These are phyloP conservation scores for Letharia lupina DNA, from an alignment of 495 filamentous ascomycete genomes.

Conservation along the genomic window DNA sequence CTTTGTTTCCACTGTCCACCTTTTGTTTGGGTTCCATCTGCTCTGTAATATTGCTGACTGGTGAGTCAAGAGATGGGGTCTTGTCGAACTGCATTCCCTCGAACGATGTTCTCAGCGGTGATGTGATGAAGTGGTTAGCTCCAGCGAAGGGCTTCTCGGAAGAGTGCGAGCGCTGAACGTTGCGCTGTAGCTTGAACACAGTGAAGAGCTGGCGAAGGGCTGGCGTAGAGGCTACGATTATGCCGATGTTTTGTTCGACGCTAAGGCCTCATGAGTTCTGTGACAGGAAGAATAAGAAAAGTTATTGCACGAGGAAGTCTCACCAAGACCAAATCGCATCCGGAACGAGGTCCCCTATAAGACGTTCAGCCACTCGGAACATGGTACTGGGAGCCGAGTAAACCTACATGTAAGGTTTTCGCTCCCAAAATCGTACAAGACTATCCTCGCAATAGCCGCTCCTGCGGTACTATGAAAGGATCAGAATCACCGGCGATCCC, in stretches of 20 bases:
- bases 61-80: background rate
- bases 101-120: background rate
- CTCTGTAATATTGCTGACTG: background rate
- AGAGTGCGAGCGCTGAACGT: background rate
- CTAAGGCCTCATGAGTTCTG: background rate
- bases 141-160: background rate
- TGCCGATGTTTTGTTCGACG: slow-evolving; percentile 12
- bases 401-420: background rate
- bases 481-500: background rate
- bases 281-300: too few relatives aligned
- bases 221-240: slow-evolving; percentile 7
- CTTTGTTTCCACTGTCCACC: background rate
- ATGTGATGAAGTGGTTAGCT: background rate
- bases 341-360: background rate
- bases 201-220: slow-evolving; percentile 1
- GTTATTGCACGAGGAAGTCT: background rate
- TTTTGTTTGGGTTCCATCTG: background rate
- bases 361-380: too few relatives aligned
- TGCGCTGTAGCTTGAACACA: background rate
- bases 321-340: background rate
- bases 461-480: background rate
- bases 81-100: background rate
- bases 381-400: too few relatives aligned
- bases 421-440: background rate
- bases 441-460: background rate